Conservation (phyloP, 2,329 filamentous ascomycete genomes). For the Aspergillus sp. region DNA sequence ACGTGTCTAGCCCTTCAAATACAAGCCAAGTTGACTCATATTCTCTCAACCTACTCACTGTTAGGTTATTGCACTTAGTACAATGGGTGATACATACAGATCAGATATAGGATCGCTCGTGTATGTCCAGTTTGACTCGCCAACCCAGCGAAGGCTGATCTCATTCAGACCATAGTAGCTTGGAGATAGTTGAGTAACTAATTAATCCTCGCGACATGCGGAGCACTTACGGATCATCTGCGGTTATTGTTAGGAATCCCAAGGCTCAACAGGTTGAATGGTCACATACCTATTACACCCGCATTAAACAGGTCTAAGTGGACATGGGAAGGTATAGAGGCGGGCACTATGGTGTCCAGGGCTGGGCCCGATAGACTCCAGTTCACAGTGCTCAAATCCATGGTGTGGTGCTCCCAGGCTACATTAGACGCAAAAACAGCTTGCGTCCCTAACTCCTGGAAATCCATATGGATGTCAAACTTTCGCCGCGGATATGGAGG, state of each 20-base stretch:
- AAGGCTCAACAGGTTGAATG: not conserved
- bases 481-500: too few relatives aligned
- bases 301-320: conserved; percentile 59
- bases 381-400: conserved; percentile 40
- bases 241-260: not conserved
- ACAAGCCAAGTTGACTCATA: conserved; percentile 53
- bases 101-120: conserved; percentile 47
- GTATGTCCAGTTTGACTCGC: conserved; percentile 62
- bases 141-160: conserved; percentile 60
- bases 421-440: conserved; percentile 18
- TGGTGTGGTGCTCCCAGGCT: conserved; percentile 30
- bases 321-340: conserved; percentile 56
- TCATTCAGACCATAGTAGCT: conserved; percentile 58
- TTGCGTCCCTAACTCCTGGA: conserved; percentile 16
- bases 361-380: conserved; percentile 49
- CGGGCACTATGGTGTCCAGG: conserved; percentile 55
- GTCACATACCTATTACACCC: conserved; percentile 52
- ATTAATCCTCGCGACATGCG: not conserved
- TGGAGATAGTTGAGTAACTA: not conserved
- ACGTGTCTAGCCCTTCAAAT: conserved; percentile 64
- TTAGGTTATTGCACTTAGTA: not conserved
- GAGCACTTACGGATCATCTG: conserved; percentile 37
- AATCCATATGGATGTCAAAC: conserved; percentile 17
- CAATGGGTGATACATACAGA: conserved; percentile 32
- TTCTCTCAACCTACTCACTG: conserved; percentile 25